Evolutionary conservation across 2,329 filamentous ascomycete genomes (phyloP), one percentile per base, ranked within the genome.

Genomic region (Trematosphaeria pertusa): DNA sequence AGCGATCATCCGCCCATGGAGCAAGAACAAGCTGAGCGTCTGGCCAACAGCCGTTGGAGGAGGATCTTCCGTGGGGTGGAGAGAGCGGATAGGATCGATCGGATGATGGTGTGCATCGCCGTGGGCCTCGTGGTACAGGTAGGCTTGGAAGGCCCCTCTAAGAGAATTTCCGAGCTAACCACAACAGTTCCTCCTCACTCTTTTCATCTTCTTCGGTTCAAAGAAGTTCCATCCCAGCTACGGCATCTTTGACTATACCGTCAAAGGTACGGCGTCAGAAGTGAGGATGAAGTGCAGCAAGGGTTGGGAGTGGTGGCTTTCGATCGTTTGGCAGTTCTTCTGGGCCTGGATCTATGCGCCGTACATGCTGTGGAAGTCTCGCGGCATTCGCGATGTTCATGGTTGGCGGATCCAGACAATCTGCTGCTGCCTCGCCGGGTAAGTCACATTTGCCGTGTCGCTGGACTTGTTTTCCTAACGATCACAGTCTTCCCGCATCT

Each of bases 261-360:
- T 67, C 7, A 35, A 56, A 19, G 65, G 64, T 5, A 63, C 63
- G 1, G 55, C 49, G 3, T 48, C 46, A 28, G 62, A 68, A 44
- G 43, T 58, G 12, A 50, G 58, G 12, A 42, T 55, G 18, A 55
- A 61, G 24, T 70, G 65, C 33, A 57, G 53, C 34, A 65, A 64
- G 37, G 67, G 67, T 3, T 71, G 67, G 67, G 67, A 70, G 31
- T 71, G 67, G 67, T 70, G 67, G 67, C 49, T 65, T 3, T 65
- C 65, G 0, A 64, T 71, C 10, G 59, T 69, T 2, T 71, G 67
- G 67, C 67, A 70, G 31, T 60, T 71, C 15, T 66, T 69, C 52
- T 71, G 67, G 67, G 56, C 64, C 2, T 71, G 67, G 67, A 43
- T 70, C 4, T 69, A 69, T 35, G 67, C 67, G 6, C 67, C 67